Conservation (phyloP, 805 yeast species). For the Pichia thaimueangensis region DNA sequence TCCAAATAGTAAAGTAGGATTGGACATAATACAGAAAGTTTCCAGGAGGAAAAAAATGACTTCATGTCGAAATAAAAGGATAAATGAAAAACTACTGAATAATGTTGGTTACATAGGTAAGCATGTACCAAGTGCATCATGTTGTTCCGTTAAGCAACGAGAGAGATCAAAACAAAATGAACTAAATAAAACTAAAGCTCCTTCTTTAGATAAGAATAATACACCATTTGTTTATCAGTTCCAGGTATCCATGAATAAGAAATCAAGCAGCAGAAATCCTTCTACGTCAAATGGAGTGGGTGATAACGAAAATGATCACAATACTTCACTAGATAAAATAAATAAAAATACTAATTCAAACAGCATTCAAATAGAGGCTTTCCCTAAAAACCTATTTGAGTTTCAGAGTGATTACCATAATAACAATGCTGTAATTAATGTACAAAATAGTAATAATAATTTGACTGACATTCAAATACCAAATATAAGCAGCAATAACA, state of each 20-base stretch:
- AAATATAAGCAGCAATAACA: no score
- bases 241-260: not conserved
- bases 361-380: no score
- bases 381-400: no score
- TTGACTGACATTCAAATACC: no score
- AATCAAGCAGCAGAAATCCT: no score
- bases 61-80: constrained; percentile 2
- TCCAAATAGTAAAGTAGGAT: constrained; percentile 28
- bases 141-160: not conserved
- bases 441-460: no score
- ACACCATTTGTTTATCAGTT: constrained; percentile 5
- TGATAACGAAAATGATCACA: no score
- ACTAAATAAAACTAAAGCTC: not conserved
- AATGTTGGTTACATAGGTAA: not conserved
- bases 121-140: not conserved
- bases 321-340: no score
- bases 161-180: not conserved
- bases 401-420: no score
- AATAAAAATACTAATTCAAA: no score
- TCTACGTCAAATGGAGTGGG: no score
- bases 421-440: no score
- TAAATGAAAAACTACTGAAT: not conserved
- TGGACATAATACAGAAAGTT: constrained; percentile 24
- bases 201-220: not conserved
- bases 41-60: constrained; percentile 13